phyloP scores from a whole-genome alignment of 495 filamentous ascomycete species.

The Sabuloglossum arenarium region DNA sequence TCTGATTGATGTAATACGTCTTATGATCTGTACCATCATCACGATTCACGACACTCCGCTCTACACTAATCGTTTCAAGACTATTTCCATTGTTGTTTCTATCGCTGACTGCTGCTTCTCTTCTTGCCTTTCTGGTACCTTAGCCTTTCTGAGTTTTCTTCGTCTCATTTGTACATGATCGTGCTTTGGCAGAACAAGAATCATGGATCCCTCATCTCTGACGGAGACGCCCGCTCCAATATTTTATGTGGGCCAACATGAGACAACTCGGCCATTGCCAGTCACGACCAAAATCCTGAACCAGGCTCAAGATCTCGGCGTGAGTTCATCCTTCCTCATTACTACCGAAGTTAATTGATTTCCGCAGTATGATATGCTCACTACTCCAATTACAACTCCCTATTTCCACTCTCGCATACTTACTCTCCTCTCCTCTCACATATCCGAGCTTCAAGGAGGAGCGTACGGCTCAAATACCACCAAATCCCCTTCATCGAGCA shows the following conservation, averaged over 20 bases:
- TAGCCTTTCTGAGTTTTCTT: neutral
- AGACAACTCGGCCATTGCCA: conserved; percentile 36
- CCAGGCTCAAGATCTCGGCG: conserved; percentile 42
- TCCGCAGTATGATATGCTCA: conserved; percentile 77
- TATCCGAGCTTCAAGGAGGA: conserved; percentile 19
- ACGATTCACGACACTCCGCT: neutral
- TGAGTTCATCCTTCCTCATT: conserved; percentile 18
- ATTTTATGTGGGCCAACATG: conserved; percentile 75
- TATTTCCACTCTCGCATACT: conserved; percentile 64
- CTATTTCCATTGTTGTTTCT: neutral
- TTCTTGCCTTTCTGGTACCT: neutral
- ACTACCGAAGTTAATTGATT: neutral
- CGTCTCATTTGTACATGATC: neutral
- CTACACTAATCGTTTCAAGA: neutral
- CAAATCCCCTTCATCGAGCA: conserved; percentile 11
- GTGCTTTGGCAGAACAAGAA: neutral
- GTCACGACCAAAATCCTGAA: conserved; percentile 42
- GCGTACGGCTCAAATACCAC: conserved; percentile 18
- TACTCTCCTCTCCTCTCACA: conserved; percentile 34
- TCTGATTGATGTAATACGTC: neutral
- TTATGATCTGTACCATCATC: neutral
- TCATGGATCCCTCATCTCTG: neutral
- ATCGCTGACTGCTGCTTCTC: neutral
- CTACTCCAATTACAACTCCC: conserved; percentile 65
- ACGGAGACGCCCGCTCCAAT: conserved; percentile 18